phyloP scores from a whole-genome alignment of 2,329 filamentous ascomycete species.

The Coleophoma crateriformis region DNA sequence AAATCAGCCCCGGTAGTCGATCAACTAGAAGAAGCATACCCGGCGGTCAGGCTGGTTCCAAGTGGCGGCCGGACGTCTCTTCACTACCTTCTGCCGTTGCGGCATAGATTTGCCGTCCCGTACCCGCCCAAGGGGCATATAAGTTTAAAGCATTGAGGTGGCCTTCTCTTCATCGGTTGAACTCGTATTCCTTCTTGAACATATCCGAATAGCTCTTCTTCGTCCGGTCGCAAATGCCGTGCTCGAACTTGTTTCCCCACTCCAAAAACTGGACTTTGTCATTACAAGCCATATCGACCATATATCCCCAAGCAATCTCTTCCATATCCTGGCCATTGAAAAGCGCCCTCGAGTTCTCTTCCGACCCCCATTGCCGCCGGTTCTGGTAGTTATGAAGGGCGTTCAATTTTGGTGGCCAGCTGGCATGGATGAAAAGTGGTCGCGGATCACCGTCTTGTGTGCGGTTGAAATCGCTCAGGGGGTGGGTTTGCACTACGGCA shows the following conservation, averaged over 20 bases:
- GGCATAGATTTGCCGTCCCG: no score
- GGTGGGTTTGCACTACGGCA: constrained; percentile 11
- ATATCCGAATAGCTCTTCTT: constrained; percentile 7
- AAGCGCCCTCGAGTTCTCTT: neutral
- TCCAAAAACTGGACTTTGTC: constrained; percentile 6
- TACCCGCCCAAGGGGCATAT: no score
- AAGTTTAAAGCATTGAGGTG: no score
- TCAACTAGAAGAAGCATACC: no score
- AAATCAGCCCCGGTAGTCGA: no score
- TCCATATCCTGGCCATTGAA: constrained; percentile 12
- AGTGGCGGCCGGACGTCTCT: no score
- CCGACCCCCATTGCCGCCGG: constrained; percentile 10
- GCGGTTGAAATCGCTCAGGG: constrained; percentile 1
- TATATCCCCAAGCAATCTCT: constrained; percentile 10
- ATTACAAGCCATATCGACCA: constrained; percentile 16
- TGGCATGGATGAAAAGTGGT: constrained; percentile 14
- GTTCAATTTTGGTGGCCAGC: constrained; percentile 14
- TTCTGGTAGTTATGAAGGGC: constrained; percentile 5
- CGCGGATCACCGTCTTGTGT: neutral
- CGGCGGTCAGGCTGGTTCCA: no score
- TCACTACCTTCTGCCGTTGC: no score
- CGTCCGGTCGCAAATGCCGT: constrained; percentile 10
- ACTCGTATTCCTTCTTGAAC: constrained; percentile 7
- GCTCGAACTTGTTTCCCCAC: constrained; percentile 10
- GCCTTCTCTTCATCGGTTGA: no score